Conservation (phyloP, 768 basidiomycete genomes). For the Amanita pseudoporphyria region DNA sequence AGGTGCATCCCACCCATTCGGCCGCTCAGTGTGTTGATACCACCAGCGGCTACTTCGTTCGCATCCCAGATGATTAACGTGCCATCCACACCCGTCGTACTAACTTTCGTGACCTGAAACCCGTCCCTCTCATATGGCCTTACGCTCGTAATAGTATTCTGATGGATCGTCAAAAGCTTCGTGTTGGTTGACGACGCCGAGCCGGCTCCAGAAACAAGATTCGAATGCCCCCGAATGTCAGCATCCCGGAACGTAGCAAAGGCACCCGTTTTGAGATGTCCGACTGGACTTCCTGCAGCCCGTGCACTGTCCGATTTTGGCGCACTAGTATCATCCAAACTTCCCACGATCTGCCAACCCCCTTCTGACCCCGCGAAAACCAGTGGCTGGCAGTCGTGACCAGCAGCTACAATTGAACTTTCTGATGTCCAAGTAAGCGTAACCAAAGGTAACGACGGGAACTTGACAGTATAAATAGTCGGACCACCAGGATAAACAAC, state of each 20-base stretch:
- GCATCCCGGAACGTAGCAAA: slow-evolving; percentile 93
- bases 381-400: slow-evolving; percentile 95
- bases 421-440: slow-evolving; percentile 84
- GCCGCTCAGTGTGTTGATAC: slow-evolving; percentile 29
- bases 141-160: slow-evolving; percentile 96
- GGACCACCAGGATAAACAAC: slow-evolving; percentile 87
- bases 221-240: slow-evolving; percentile 62
- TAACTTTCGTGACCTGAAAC: slow-evolving; percentile 63
- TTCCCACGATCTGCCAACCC: slow-evolving; percentile 77
- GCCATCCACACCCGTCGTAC: slow-evolving; percentile 92
- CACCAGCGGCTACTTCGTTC: slow-evolving; percentile 36
- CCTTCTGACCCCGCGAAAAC: slow-evolving; percentile 66
- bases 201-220: slow-evolving; percentile 16
- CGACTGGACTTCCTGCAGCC: slow-evolving; percentile 40
- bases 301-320: slow-evolving; percentile 34
- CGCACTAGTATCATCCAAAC: slow-evolving; percentile 73
- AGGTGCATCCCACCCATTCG: slow-evolving; percentile 42
- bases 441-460: slow-evolving; percentile 71
- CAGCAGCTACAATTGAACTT: slow-evolving; percentile 77
- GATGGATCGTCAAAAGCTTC: slow-evolving; percentile 84
- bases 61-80: slow-evolving; percentile 86
- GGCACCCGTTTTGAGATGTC: slow-evolving; percentile 84
- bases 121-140: slow-evolving; percentile 57
- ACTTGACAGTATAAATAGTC: slow-evolving; percentile 61
- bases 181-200: slow-evolving; percentile 39